Evolutionary conservation across 805 yeast species (phyloP).

Genomic region (Pichia nanzhaoensis): DNA sequence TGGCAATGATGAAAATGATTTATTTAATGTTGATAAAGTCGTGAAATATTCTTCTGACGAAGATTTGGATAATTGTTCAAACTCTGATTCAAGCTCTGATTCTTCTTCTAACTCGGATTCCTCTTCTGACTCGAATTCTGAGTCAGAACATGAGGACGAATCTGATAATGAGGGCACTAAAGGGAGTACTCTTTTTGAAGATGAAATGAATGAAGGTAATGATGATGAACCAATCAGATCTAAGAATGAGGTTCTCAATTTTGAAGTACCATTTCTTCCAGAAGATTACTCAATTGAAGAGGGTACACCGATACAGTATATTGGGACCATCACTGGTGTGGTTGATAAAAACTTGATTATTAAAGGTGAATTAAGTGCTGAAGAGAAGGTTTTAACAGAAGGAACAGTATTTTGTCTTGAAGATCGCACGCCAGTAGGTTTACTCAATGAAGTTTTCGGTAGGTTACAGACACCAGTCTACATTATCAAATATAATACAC

Average conservation of each 20-base stretch:
- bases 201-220: slow-evolving; percentile 33
- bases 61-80: not conserved
- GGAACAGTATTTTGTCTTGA: slow-evolving; percentile 73
- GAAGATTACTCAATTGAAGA: slow-evolving; percentile 52
- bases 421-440: slow-evolving; percentile 65
- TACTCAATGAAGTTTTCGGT: slow-evolving; percentile 85
- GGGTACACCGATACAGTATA: slow-evolving; percentile 58
- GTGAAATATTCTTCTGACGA: slow-evolving; percentile 22
- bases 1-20: slow-evolving; percentile 5
- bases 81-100: slow-evolving; percentile 14
- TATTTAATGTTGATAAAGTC: slow-evolving; percentile 18
- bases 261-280: slow-evolving; percentile 61
- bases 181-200: slow-evolving; percentile 12
- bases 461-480: slow-evolving; percentile 76
- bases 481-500: slow-evolving; percentile 57
- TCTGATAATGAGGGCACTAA: slow-evolving; percentile 19
- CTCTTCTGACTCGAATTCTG: slow-evolving; percentile 19
- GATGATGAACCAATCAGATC: slow-evolving; percentile 61
- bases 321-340: slow-evolving; percentile 63
- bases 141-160: slow-evolving; percentile 17
- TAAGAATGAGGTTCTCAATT: slow-evolving; percentile 69
- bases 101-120: slow-evolving; percentile 13
- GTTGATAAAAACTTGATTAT: slow-evolving; percentile 71
- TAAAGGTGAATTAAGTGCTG: slow-evolving; percentile 72
- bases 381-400: slow-evolving; percentile 74